Evolutionary conservation across 306 rosid genomes (phyloP).

Genomic region (Vigna angularis): DNA sequence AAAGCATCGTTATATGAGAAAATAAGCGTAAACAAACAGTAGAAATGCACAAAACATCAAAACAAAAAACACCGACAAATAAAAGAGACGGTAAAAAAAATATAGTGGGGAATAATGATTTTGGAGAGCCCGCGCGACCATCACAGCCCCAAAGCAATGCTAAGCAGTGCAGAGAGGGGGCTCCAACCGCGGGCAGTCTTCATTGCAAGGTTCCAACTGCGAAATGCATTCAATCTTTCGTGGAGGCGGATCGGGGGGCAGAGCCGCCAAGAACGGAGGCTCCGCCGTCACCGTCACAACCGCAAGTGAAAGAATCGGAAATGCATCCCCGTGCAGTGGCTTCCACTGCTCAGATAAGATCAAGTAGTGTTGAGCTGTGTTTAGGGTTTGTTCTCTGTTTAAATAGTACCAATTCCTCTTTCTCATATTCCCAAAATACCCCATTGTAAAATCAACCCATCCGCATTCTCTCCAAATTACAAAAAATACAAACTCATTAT

Average conservation of each 20-base stretch:
- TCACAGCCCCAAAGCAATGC: conserved; percentile 42
- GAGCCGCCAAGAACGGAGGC: conserved; percentile 29
- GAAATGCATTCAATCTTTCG: neutral
- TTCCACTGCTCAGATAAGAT: conserved; percentile 57
- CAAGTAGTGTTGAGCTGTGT: conserved; percentile 40
- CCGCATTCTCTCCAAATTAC: neutral
- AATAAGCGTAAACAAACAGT: neutral
- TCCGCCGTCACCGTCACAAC: conserved; percentile 32
- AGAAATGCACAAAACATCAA: neutral
- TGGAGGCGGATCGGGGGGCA: neutral
- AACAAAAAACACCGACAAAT: neutral
- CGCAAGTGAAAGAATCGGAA: neutral
- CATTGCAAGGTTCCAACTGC: conserved; percentile 49
- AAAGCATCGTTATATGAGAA: neutral
- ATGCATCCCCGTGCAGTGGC: conserved; percentile 6
- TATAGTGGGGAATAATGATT: neutral
- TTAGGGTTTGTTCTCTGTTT: conserved; percentile 35
- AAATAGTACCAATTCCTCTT: neutral
- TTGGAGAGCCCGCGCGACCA: conserved; percentile 50
- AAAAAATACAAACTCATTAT: neutral
- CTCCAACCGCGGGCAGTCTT: conserved; percentile 61
- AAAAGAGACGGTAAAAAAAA: neutral
- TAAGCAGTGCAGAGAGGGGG: conserved; percentile 5
- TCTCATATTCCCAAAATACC: conserved; percentile 36
- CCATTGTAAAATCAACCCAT: neutral